phyloP scores from a whole-genome alignment of 345 rosid species.

The Sonneratia caseolaris region DNA sequence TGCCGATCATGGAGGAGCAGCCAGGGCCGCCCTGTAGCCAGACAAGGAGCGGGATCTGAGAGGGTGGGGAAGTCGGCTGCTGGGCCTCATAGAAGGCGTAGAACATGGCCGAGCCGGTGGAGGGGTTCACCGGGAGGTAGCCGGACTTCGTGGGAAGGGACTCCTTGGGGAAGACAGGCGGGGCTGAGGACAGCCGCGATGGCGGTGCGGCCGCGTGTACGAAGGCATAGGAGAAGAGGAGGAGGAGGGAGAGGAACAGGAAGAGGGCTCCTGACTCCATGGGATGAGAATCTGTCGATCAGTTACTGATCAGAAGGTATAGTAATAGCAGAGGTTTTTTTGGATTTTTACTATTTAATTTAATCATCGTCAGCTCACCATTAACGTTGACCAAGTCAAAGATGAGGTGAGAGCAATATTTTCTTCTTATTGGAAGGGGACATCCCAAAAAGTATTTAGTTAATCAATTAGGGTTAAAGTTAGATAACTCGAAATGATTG shows the following conservation, averaged over 20 bases:
- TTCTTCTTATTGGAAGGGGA: too few relatives aligned
- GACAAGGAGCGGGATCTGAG: slow-evolving; percentile 56
- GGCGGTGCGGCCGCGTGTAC: slow-evolving; percentile 1
- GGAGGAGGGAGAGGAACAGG: not conserved
- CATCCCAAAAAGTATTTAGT: too few relatives aligned
- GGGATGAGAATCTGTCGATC: not conserved
- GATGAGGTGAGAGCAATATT: too few relatives aligned
- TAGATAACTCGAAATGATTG: too few relatives aligned
- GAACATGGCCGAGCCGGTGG: slow-evolving; percentile 55
- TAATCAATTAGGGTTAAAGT: too few relatives aligned
- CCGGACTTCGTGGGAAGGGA: slow-evolving; percentile 82
- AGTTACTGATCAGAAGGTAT: too few relatives aligned
- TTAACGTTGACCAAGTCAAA: too few relatives aligned
- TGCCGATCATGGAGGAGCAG: slow-evolving; percentile 87
- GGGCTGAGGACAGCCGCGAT: slow-evolving; percentile 1
- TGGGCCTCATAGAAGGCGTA: slow-evolving; percentile 78
- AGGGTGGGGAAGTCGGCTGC: slow-evolving; percentile 24
- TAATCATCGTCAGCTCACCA: too few relatives aligned
- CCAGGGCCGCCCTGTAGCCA: slow-evolving; percentile 97
- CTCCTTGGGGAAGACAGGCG: slow-evolving; percentile 35
- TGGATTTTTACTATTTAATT: too few relatives aligned
- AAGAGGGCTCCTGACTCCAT: not conserved
- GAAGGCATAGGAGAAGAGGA: not conserved
- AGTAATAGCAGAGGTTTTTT: too few relatives aligned
- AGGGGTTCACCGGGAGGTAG: slow-evolving; percentile 49